Base-by-base conservation (phyloP, 2,329 filamentous ascomycete species). In the Lizonia empirigonia region DNA sequence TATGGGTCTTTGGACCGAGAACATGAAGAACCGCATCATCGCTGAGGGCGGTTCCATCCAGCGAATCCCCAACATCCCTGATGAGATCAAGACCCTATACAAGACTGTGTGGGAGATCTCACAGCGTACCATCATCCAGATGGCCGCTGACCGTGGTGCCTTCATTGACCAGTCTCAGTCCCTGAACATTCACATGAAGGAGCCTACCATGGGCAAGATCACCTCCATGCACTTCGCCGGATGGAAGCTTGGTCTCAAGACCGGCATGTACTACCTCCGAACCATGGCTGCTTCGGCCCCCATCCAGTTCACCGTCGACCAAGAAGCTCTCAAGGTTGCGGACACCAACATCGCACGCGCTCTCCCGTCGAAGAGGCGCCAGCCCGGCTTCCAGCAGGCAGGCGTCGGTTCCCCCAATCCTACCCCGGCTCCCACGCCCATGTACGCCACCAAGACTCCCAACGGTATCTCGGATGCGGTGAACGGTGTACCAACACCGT, bases 21-120 rank as follows among this genome's bases (percentile, higher is more conserved):
- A 91, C 80, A 99, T 99, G 94, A 99, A 99, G 87, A 99, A 99
- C 82, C 91, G 94, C 67, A 99, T 99, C 82, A 99, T 99, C 69
- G 89, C 94, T 50, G 93, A 97, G 57, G 90, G 90, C 63, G 94
- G 94, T 62, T 97, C 93, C 16, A 89, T 99, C 48, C 94, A 97
- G 77, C 93, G 94, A 76, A 93, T 99, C 58, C 90, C 93, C 71
- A 97, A 95, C 78, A 97, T 99, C 58, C 93, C 94, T 12, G 85
- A 89, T 24, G 94, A 99, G 65, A 89, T 96, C 82, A 99, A 99
- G 82, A 86, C 88, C 30, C 84, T 99, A 6, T 99, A 99, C 85
- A 99, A 99, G 87, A 99, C 94, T 3, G 94, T 99, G 18, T 99
- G 94, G 94, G 94, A 99, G 75, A 97, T 99, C 69, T 96, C 91